Evolutionary conservation across 768 basidiomycete species (phyloP).

Genomic region (Hygrocybe punicea): DNA sequence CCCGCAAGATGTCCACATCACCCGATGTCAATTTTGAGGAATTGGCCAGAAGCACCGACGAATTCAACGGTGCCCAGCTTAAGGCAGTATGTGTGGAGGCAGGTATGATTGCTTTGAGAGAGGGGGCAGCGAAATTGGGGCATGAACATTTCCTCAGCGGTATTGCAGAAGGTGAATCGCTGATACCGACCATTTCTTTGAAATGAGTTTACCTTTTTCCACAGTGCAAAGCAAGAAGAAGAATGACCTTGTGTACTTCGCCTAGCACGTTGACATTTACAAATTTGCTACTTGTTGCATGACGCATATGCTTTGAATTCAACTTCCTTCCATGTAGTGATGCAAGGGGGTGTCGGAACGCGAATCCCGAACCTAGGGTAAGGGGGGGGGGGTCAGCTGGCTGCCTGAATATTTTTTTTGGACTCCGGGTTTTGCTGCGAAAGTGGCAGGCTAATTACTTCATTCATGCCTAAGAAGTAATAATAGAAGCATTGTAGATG

Average conservation of each 20-base stretch:
- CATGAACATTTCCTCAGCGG: slow-evolving; percentile 97
- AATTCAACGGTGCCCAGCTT: slow-evolving; percentile 95
- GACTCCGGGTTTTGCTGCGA: too few species aligned
- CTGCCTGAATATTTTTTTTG: too few species aligned
- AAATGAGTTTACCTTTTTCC: slow-evolving; percentile 21
- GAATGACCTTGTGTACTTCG: slow-evolving; percentile 94
- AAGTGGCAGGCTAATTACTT: too few species aligned
- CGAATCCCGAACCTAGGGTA: too few species aligned
- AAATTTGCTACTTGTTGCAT: neutral
- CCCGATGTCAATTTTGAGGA: slow-evolving; percentile 95
- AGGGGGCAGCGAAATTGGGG: slow-evolving; percentile 81
- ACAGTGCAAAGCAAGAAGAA: slow-evolving; percentile 99
- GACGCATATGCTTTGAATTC: neutral
- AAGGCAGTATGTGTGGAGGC: slow-evolving; percentile 99
- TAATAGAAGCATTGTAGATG: too few species aligned
- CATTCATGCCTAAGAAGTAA: too few species aligned
- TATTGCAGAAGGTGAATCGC: slow-evolving; percentile 72
- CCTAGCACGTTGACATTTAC: slow-evolving; percentile 41
- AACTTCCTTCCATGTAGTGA: too few species aligned
- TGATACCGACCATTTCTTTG: slow-evolving; percentile 5
- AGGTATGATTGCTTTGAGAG: slow-evolving; percentile 96
- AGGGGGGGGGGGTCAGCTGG: too few species aligned
- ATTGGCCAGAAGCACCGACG: slow-evolving; percentile 92
- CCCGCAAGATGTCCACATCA: slow-evolving; percentile 89
- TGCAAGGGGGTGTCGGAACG: too few species aligned